Percentiles rank a stretch among this genome's conserved stretches.
Evolutionary conservation across 1,284 basidiomycete species (phyloP).

Genomic region (Hymenochaete sp.): DNA sequence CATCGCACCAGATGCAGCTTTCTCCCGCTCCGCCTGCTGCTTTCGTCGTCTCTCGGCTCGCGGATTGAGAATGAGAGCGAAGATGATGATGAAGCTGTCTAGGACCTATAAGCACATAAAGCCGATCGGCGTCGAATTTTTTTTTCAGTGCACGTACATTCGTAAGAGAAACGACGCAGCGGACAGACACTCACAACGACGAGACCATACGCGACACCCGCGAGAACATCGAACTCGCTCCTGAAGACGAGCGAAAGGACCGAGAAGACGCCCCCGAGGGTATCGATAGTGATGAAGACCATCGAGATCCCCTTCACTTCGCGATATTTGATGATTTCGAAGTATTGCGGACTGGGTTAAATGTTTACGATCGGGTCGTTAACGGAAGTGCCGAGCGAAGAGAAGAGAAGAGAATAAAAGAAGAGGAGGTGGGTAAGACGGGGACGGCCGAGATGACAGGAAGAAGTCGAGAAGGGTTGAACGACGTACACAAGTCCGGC

Average conservation of each 20-base stretch:
- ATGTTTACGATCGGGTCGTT: background rate
- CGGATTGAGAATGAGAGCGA: constrained; percentile 58
- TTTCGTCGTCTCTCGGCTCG: constrained; percentile 28
- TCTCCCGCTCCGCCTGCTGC: constrained; percentile 2
- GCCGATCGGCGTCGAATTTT: too few species aligned
- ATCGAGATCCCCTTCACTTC: constrained; percentile 72
- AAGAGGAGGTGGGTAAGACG: background rate
- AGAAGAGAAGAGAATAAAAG: background rate
- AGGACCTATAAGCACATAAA: constrained; percentile 34
- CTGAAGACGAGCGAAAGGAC: constrained; percentile 67
- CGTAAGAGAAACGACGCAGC: too few species aligned
- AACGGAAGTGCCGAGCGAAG: background rate
- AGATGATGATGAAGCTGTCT: constrained; percentile 49
- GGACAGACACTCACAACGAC: constrained; percentile 41
- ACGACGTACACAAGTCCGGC: constrained; percentile 46
- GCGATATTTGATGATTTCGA: constrained; percentile 59
- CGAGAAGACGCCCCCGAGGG: constrained; percentile 64
- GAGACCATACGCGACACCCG: constrained; percentile 52
- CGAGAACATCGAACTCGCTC: constrained; percentile 54
- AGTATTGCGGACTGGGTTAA: constrained; percentile 36
- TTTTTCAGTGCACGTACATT: too few species aligned
- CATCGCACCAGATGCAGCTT: too few species aligned
- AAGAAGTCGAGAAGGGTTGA: constrained; percentile 1
- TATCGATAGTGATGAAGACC: constrained; percentile 63
- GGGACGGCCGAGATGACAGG: background rate